Conservation (phyloP, 73 alveolate genomes). For the Breviolum minutum region DNA sequence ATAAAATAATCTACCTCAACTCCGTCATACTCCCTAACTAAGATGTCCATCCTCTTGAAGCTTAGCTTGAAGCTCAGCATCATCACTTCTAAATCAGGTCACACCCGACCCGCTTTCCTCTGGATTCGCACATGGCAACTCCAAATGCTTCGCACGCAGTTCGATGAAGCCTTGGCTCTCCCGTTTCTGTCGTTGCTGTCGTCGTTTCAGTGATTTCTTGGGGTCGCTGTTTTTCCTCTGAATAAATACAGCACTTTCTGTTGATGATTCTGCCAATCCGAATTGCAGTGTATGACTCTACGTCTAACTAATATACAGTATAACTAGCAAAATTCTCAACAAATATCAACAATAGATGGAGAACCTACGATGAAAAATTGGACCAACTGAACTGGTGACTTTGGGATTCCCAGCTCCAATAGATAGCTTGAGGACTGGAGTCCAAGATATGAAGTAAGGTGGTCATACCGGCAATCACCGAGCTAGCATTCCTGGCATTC, state of each 20-base stretch:
- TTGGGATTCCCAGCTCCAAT: constrained; percentile 32
- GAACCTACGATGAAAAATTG: neutral
- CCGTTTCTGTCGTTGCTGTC: neutral
- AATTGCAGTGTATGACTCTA: no score
- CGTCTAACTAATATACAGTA: no score
- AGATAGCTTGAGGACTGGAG: constrained; percentile 75
- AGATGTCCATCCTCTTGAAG: neutral
- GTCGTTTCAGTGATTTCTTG: neutral
- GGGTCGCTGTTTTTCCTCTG: neutral
- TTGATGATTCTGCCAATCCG: no score
- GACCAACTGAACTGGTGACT: neutral
- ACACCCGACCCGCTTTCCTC: constrained; percentile 2
- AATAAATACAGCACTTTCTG: neutral
- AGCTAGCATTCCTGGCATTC: constrained; percentile 44
- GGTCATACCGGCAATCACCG: constrained; percentile 43
- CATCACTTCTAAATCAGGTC: neutral
- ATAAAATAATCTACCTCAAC: neutral
- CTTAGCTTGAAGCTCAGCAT: neutral
- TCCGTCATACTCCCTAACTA: neutral
- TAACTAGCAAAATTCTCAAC: no score
- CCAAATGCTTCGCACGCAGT: constrained; percentile 20
- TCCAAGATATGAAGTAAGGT: constrained; percentile 53
- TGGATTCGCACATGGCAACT: neutral
- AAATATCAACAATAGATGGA: neutral
- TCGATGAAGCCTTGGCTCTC: constrained; percentile 20